A percentile compares a stretch with the other conserved stretches of the same genome.
phyloP scores from a whole-genome alignment of 1,284 basidiomycete species.

The Ceratobasidium sp. region DNA sequence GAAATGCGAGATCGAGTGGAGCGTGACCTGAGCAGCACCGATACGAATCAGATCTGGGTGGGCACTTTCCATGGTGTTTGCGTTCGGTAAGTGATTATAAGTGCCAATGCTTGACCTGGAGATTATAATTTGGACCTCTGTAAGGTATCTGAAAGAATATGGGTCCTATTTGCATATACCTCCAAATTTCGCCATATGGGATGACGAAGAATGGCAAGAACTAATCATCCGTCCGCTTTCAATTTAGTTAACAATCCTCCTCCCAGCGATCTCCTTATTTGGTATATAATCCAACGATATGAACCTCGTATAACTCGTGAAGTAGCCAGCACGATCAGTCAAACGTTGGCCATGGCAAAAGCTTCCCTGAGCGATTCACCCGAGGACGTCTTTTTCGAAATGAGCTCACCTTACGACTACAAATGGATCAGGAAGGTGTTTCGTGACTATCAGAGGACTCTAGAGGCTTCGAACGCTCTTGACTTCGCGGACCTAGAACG shows the following conservation, averaged over 20 bases:
- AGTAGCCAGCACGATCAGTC: constrained; percentile 70
- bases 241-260: background rate
- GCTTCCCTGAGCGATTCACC: constrained; percentile 61
- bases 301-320: constrained; percentile 59
- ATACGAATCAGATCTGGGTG: background rate
- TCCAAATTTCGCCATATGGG: constrained; percentile 85
- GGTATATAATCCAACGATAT: constrained; percentile 63
- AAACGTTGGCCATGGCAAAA: constrained; percentile 81
- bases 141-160: constrained; percentile 73
- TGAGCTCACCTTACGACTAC: background rate
- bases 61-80: constrained; percentile 86
- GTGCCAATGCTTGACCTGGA: too few relatives aligned
- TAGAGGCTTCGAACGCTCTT: constrained; percentile 76
- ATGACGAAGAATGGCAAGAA: constrained; percentile 84
- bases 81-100: constrained; percentile 59
- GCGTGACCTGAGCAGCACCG: background rate
- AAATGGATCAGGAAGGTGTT: constrained; percentile 66
- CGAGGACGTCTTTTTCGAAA: background rate
- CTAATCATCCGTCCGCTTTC: background rate
- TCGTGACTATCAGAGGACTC: constrained; percentile 73
- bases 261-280: constrained; percentile 77
- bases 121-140: background rate
- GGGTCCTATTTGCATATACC: constrained; percentile 70
- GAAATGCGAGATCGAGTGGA: constrained; percentile 85
- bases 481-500: constrained; percentile 93